A percentile compares a stretch with the other conserved stretches of the same genome.
Evolutionary conservation across 2,329 filamentous ascomycete genomes (phyloP).

Genomic region (Lojkania enalia): DNA sequence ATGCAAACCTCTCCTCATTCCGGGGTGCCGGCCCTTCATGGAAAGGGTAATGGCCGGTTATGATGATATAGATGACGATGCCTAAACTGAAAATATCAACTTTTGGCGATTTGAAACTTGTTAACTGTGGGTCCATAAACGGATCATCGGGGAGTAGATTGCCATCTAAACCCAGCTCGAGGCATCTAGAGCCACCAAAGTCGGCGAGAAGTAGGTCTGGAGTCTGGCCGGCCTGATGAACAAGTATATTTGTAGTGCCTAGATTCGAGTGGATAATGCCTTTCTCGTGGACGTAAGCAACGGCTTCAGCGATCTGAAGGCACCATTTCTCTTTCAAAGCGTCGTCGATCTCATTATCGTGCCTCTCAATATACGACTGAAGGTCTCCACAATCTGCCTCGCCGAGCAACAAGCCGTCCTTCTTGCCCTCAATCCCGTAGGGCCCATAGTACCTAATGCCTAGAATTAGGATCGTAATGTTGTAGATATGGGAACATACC

Average conservation of each 20-base stretch:
- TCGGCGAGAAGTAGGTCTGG: slow-evolving; percentile 18
- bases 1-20: slow-evolving; percentile 9
- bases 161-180: slow-evolving; percentile 11
- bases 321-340: slow-evolving; percentile 12
- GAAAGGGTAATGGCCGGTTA: slow-evolving; percentile 9
- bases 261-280: slow-evolving; percentile 19
- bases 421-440: slow-evolving; percentile 9
- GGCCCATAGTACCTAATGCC: slow-evolving; percentile 9
- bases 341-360: slow-evolving; percentile 11
- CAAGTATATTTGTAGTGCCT: slow-evolving; percentile 16
- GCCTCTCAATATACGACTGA: slow-evolving; percentile 13
- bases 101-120: slow-evolving; percentile 4
- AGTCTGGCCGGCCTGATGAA: slow-evolving; percentile 9
- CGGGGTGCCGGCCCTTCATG: neutral
- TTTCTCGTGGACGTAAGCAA: slow-evolving; percentile 12
- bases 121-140: slow-evolving; percentile 8
- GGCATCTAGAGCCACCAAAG: slow-evolving; percentile 18
- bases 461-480: slow-evolving; percentile 1
- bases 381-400: slow-evolving; percentile 15
- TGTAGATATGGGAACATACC: slow-evolving; percentile 4
- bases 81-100: slow-evolving; percentile 7
- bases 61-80: slow-evolving; percentile 7
- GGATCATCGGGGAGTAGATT: slow-evolving; percentile 15
- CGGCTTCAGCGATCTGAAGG: slow-evolving; percentile 15
- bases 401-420: slow-evolving; percentile 15